Evolutionary conservation across 2,329 filamentous ascomycete species (phyloP), one percentile per base, ranked within the genome.

Genomic region (Talaromyces sp.): DNA sequence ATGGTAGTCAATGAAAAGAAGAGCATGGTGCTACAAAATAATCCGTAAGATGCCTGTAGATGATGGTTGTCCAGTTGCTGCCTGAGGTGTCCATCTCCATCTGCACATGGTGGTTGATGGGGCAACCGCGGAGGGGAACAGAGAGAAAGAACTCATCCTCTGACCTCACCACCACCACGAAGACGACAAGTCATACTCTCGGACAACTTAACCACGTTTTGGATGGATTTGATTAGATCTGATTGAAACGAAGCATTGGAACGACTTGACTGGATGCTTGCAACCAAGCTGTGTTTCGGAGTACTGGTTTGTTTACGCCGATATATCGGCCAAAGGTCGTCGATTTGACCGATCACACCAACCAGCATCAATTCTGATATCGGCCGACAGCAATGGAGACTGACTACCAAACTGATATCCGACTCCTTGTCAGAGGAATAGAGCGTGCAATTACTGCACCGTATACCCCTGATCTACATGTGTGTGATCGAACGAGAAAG

Each of bases 391-490:
- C 22, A 15, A 79, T 79, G 74, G 36, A 67, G 34, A 71, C 73
- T 19, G 67, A 65, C 17, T n/a, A 71, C 5, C 36, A 67, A 27
- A 71, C 73, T 19, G 67, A 65, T 25, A 29, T 72, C 4, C 29
- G 40, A 49, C 59, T 65, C 6, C 63, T 84, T 22, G 71, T 76
- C 34, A 69, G 71, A 19, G 82, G 84, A 72, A 70, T 85, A 65
- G 76, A 80, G 65, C 80, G 81, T 51, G 73, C 85, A 49, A 74
- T 84, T 47, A 77, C 78, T 6, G 79, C 82, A 38, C 78, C 80
- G 25, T 86, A 84, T 68, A 79, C 81, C n/a, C 79, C 82, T 17
- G 82, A 80, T 31, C 74, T 85, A 51, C 79, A 81, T 72, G 83
- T 85, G 74, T 70, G 76, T 68, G 29, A 31, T 10, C 49, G 31